These are phyloP conservation scores for Rhizopus delemar DNA, from an alignment of 371 early-diverging fungal genomes.

Conservation along the genomic window DNA sequence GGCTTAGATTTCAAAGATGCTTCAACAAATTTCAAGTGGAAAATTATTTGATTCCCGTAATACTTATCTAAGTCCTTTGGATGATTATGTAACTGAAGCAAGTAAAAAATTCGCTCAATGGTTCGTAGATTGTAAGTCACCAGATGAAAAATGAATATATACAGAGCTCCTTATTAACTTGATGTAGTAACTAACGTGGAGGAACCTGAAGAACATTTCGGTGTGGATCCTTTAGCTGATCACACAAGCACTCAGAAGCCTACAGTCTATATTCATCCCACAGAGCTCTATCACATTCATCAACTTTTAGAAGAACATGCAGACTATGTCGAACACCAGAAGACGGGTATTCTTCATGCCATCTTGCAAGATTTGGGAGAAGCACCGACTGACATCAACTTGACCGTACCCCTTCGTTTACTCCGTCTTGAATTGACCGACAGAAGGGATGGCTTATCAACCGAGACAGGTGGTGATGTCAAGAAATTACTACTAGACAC, in stretches of 20 bases:
- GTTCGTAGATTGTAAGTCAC: slow-evolving; percentile 63
- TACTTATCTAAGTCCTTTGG: slow-evolving; percentile 71
- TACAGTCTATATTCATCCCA: slow-evolving; percentile 85
- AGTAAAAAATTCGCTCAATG: slow-evolving; percentile 76
- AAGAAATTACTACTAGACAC: slow-evolving; percentile 89
- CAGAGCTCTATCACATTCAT: slow-evolving; percentile 90
- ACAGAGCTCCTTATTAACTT: neutral
- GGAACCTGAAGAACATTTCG: slow-evolving; percentile 88
- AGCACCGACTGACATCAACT: slow-evolving; percentile 65
- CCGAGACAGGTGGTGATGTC: slow-evolving; percentile 59
- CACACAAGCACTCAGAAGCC: slow-evolving; percentile 85
- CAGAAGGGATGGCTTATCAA: slow-evolving; percentile 63
- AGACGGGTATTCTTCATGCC: slow-evolving; percentile 76
- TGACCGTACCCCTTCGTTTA: slow-evolving; percentile 57
- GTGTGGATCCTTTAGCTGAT: slow-evolving; percentile 89
- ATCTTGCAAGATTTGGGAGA: slow-evolving; percentile 82
- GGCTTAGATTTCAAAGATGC: slow-evolving; percentile 79
- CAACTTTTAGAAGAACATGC: slow-evolving; percentile 76
- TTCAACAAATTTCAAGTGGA: slow-evolving; percentile 90
- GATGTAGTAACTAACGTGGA: slow-evolving; percentile 73
- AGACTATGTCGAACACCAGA: slow-evolving; percentile 59
- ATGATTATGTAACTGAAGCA: slow-evolving; percentile 78
- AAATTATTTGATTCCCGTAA: slow-evolving; percentile 69
- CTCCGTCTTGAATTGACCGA: slow-evolving; percentile 74
- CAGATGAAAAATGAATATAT: neutral